phyloP scores from a whole-genome alignment of 352 stramenopile species.

The Globisporangium recalcitrans region DNA sequence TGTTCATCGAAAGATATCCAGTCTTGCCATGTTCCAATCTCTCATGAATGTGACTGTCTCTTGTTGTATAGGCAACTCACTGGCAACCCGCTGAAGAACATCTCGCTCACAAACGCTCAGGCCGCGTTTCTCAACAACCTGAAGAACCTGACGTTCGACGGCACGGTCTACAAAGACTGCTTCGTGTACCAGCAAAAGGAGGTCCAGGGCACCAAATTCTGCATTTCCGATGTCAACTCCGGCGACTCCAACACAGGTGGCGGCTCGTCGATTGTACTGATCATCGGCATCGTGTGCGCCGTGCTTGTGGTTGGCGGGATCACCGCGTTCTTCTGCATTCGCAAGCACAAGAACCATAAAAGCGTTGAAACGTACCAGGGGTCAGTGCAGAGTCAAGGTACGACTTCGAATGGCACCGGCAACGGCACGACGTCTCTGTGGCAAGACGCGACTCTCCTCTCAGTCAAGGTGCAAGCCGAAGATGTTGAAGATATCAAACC shows the following conservation, averaged over 20 bases:
- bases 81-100: neutral
- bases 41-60: too few species aligned
- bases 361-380: neutral
- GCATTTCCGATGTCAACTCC: neutral
- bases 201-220: neutral
- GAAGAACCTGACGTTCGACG: slow-evolving; percentile 5
- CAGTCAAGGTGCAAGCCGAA: slow-evolving; percentile 20
- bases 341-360: neutral
- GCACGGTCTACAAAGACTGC: neutral
- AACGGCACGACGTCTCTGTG: neutral
- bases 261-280: neutral
- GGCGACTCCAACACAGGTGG: neutral
- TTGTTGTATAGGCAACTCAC: neutral
- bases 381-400: neutral
- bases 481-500: slow-evolving; percentile 9
- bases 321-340: neutral
- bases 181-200: neutral
- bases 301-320: neutral
- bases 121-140: slow-evolving; percentile 2
- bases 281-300: neutral
- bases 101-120: slow-evolving; percentile 1
- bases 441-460: slow-evolving; percentile 18
- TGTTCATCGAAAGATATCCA: neutral
- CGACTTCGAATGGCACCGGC: neutral
- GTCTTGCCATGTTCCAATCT: too few species aligned